These are phyloP conservation scores for Herpetomonas samuelpessoai DNA, from an alignment of 208 protist species.

Conservation along the genomic window DNA sequence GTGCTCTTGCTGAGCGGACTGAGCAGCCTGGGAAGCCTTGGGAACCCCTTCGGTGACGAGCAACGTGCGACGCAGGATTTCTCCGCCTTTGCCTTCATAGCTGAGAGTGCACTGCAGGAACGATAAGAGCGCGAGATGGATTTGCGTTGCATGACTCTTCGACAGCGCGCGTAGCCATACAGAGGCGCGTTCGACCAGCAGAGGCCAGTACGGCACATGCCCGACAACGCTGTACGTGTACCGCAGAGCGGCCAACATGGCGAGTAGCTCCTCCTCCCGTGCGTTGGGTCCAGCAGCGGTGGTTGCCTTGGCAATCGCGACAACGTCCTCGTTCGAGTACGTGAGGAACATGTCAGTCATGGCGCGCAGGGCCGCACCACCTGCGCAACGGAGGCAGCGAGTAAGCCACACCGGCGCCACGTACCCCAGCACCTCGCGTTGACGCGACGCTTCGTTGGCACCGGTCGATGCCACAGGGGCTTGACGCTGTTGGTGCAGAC, in stretches of 20 bases:
- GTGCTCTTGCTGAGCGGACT: neutral
- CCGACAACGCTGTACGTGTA: conserved; percentile 34
- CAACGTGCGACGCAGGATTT: conserved; percentile 21
- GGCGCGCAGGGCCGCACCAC: conserved; percentile 53
- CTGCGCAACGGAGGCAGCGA: conserved; percentile 36
- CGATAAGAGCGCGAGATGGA: conserved; percentile 12
- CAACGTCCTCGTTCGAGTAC: conserved; percentile 21
- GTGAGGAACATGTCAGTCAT: conserved; percentile 57
- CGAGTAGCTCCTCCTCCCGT: conserved; percentile 9
- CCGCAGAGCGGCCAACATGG: conserved; percentile 20
- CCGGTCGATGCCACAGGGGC: no score
- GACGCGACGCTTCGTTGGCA: neutral
- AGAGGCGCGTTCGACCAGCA: conserved; percentile 28
- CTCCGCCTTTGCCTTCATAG: conserved; percentile 15
- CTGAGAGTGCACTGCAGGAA: conserved; percentile 19
- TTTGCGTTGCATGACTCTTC: neutral
- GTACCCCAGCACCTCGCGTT: neutral
- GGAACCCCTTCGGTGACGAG: neutral
- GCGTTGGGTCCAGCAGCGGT: neutral
- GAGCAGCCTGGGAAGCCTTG: neutral
- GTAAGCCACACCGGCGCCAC: conserved; percentile 31
- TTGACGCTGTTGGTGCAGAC: no score
- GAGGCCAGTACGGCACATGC: conserved; percentile 74
- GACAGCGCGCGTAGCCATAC: conserved; percentile 7
- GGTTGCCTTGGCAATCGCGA: neutral